phyloP scores from a whole-genome alignment of 2,329 filamentous ascomycete species.

The Drechslera avenae region DNA sequence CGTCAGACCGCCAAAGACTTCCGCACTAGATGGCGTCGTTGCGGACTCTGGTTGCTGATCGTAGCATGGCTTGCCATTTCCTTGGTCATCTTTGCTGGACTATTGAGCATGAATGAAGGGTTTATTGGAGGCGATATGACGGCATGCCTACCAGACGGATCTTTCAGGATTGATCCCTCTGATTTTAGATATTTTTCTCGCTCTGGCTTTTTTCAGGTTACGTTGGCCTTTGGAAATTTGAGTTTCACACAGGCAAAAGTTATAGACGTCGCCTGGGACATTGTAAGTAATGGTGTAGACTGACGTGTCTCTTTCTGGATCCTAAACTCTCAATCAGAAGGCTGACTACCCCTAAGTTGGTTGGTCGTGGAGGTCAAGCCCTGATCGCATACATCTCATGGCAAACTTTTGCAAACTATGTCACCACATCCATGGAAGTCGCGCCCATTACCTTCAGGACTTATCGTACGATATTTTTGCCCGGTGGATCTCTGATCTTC shows the following conservation, averaged over 20 bases:
- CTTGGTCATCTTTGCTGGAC: neutral
- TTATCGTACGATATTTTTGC: constrained; percentile 25
- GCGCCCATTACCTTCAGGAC: constrained; percentile 24
- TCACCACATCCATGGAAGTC: constrained; percentile 28
- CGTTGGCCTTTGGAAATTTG: constrained; percentile 16
- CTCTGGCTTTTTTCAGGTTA: constrained; percentile 30
- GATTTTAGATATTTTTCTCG: constrained; percentile 13
- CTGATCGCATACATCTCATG: constrained; percentile 25
- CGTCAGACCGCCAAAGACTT: constrained; percentile 9
- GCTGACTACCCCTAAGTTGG: constrained; percentile 10
- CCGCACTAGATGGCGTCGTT: neutral
- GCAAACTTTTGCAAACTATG: constrained; percentile 23
- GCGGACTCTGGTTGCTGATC: constrained; percentile 1
- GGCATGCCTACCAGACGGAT: constrained; percentile 17
- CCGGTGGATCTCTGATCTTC: constrained; percentile 4
- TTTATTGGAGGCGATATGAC: neutral
- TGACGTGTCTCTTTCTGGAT: neutral
- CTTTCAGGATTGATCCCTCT: constrained; percentile 6
- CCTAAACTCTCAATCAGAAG: neutral
- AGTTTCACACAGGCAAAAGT: constrained; percentile 25
- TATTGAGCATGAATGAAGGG: neutral
- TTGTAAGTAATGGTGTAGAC: constrained; percentile 15
- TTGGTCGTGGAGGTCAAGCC: constrained; percentile 29
- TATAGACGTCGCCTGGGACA: constrained; percentile 31
- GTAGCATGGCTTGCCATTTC: neutral